phyloP scores from a whole-genome alignment of 2,329 filamentous ascomycete genomes.

The Penicillium sp. region DNA sequence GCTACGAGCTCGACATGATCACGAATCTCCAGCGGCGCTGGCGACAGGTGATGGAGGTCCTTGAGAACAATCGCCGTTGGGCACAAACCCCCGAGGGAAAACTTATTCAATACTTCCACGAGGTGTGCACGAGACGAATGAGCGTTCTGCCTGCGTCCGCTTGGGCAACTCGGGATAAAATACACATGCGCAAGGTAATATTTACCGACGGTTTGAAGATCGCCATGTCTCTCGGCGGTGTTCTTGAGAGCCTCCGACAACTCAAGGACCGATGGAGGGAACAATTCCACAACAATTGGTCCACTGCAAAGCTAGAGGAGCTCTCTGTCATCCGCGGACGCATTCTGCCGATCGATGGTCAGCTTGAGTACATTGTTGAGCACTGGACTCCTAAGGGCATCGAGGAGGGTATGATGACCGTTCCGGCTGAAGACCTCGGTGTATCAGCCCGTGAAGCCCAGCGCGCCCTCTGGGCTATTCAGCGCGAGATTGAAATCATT shows the following conservation, averaged over 20 bases:
- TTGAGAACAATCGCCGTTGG: not conserved
- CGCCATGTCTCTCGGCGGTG: not conserved
- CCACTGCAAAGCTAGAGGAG: slow-evolving; percentile 9
- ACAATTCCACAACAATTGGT: not conserved
- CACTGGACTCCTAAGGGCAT: slow-evolving; percentile 11
- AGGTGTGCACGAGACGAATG: not conserved
- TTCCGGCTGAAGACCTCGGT: not conserved
- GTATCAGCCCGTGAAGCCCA: slow-evolving; percentile 5
- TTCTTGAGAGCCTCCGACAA: not conserved
- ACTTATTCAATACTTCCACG: not conserved
- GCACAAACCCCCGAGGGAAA: not conserved
- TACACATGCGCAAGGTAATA: slow-evolving; percentile 10
- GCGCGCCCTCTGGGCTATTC: slow-evolving; percentile 1
- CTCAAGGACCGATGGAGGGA: slow-evolving; percentile 7
- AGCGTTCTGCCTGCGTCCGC: not conserved
- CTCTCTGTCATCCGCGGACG: slow-evolving; percentile 2
- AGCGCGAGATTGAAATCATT: slow-evolving; percentile 8
- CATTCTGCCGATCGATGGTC: slow-evolving; percentile 3
- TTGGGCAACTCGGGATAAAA: slow-evolving; percentile 1
- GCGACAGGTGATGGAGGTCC: slow-evolving; percentile 5
- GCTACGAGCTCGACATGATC: slow-evolving; percentile 4
- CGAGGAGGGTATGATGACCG: not conserved
- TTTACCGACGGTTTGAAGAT: slow-evolving; percentile 12
- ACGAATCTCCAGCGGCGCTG: slow-evolving; percentile 13
- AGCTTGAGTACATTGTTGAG: not conserved